phyloP scores from a whole-genome alignment of 192 early-diverging fungal species.

The Neocallimastix lanati region DNA sequence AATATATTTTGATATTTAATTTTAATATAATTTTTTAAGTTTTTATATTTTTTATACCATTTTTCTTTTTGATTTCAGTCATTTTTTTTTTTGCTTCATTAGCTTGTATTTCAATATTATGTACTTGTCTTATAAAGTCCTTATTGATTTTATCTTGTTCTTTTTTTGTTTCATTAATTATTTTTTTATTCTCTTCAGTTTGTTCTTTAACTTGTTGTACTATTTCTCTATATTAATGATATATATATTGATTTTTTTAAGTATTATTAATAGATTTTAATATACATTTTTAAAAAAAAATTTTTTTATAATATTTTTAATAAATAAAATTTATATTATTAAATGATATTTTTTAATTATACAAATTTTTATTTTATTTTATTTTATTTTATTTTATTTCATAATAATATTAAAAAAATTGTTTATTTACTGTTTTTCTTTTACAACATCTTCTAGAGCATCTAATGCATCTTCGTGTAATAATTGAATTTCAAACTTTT shows the following conservation, averaged over 20 bases:
- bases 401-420: no score
- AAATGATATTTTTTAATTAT: no score
- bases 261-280: no score
- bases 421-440: neutral
- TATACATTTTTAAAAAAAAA: no score
- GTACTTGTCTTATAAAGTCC: neutral
- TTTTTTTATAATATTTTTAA: no score
- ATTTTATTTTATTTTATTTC: no score
- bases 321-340: no score
- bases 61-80: neutral
- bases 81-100: neutral
- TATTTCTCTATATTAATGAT: neutral
- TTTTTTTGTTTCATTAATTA: neutral
- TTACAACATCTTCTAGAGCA: neutral
- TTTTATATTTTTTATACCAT: neutral
- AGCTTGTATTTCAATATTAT: neutral
- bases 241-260: neutral
- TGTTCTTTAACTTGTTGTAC: neutral
- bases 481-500: neutral
- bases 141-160: neutral
- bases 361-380: no score
- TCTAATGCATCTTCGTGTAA: neutral
- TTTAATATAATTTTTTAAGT: no score
- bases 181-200: neutral
- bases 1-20: no score